Conservation (phyloP, 2,329 filamentous ascomycete genomes). For the Aspergillus intermedius region DNA sequence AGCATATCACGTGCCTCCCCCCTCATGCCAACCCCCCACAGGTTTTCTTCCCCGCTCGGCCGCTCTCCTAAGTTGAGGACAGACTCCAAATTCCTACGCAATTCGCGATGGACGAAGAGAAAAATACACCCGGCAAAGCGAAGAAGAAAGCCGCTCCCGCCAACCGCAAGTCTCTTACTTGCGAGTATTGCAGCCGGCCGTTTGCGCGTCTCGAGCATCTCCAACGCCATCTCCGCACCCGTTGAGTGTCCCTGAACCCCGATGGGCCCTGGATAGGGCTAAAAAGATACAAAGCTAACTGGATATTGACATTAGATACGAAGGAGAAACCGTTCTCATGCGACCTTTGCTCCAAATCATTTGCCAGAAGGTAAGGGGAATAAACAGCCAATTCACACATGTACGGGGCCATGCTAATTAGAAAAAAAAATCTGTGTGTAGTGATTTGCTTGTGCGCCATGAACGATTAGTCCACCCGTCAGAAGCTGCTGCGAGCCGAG, state of each 20-base stretch:
- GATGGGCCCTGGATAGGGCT: background rate
- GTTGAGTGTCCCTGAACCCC: slow-evolving; percentile 35
- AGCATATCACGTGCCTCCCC: slow-evolving; percentile 11
- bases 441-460: slow-evolving; percentile 45
- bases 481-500: slow-evolving; percentile 35
- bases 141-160: slow-evolving; percentile 38
- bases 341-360: slow-evolving; percentile 45
- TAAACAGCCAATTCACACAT: slow-evolving; percentile 1
- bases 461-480: slow-evolving; percentile 44
- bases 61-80: slow-evolving; percentile 19
- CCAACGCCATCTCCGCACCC: slow-evolving; percentile 47
- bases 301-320: slow-evolving; percentile 32
- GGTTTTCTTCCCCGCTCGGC: slow-evolving; percentile 33
- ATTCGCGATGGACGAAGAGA: slow-evolving; percentile 36
- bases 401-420: slow-evolving; percentile 16
- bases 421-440: slow-evolving; percentile 15
- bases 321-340: slow-evolving; percentile 47
- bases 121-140: slow-evolving; percentile 27
- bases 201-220: slow-evolving; percentile 46
- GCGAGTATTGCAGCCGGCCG: slow-evolving; percentile 43
- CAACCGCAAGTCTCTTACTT: slow-evolving; percentile 43
- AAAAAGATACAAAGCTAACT: slow-evolving; percentile 15
- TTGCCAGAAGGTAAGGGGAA: slow-evolving; percentile 38
- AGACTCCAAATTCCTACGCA: slow-evolving; percentile 18
- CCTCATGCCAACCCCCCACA: slow-evolving; percentile 24